phyloP scores from a whole-genome alignment of 2,329 filamentous ascomycete species.

The Penicillium hesseltinei region DNA sequence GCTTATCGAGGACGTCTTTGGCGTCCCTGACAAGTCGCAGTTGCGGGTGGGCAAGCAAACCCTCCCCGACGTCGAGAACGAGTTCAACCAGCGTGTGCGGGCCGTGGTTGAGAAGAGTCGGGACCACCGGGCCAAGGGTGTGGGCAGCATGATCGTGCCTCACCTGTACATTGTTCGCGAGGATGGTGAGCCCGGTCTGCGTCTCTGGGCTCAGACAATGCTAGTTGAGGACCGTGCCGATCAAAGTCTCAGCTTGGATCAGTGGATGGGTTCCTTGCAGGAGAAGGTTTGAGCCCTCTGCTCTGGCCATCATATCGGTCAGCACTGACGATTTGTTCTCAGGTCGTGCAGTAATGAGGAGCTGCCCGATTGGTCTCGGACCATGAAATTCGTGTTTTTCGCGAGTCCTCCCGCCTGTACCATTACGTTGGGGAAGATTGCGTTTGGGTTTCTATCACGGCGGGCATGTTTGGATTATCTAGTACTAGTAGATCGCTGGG shows the following conservation, averaged over 20 bases:
- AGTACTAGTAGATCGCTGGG: slow-evolving; percentile 19
- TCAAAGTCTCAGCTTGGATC: slow-evolving; percentile 85
- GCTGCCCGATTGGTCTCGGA: neutral
- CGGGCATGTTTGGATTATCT: slow-evolving; percentile 14
- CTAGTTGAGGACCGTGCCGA: slow-evolving; percentile 93
- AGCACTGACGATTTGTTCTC: slow-evolving; percentile 12
- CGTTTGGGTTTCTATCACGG: slow-evolving; percentile 11
- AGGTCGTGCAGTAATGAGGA: slow-evolving; percentile 13
- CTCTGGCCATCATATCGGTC: slow-evolving; percentile 4
- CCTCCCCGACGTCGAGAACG: slow-evolving; percentile 83
- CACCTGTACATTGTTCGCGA: slow-evolving; percentile 92
- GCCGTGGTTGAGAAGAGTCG: slow-evolving; percentile 89
- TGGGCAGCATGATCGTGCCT: slow-evolving; percentile 88
- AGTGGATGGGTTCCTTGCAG: slow-evolving; percentile 87
- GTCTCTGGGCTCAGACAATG: slow-evolving; percentile 95
- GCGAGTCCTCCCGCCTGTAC: slow-evolving; percentile 17
- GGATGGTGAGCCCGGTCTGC: slow-evolving; percentile 91
- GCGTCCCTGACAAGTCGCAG: slow-evolving; percentile 75
- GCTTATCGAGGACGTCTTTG: slow-evolving; percentile 85
- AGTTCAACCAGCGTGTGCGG: slow-evolving; percentile 93
- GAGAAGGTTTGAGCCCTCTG: slow-evolving; percentile 72
- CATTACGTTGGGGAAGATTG: slow-evolving; percentile 17
- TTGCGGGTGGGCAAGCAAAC: slow-evolving; percentile 88
- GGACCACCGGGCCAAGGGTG: slow-evolving; percentile 80
- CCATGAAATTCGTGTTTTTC: slow-evolving; percentile 1